Evolutionary conservation across 768 basidiomycete genomes (phyloP).

Genomic region (Pleurotus cornucopiae): DNA sequence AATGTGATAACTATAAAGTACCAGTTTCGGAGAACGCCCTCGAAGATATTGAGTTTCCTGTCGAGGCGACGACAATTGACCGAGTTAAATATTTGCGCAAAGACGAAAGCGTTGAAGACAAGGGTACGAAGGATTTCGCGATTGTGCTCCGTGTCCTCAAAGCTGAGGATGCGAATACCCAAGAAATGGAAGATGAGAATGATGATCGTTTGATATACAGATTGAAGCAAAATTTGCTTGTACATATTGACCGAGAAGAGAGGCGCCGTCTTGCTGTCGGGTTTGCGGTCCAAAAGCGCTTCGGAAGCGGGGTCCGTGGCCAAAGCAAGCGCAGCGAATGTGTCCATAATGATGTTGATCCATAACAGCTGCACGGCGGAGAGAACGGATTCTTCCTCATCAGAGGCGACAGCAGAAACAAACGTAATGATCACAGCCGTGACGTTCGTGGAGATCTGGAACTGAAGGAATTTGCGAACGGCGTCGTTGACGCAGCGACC

Average conservation of each 20-base stretch:
- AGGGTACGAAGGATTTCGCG: conserved; percentile 60
- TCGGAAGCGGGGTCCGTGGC: conserved; percentile 94
- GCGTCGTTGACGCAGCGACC: conserved; percentile 98
- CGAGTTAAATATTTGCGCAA: conserved; percentile 96
- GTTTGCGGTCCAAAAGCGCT: conserved; percentile 78
- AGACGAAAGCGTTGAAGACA: conserved; percentile 98
- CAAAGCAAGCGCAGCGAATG: conserved; percentile 94
- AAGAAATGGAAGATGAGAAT: conserved; percentile 89
- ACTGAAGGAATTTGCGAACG: conserved; percentile 96
- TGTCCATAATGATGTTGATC: conserved; percentile 99
- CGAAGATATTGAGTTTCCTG: conserved; percentile 82
- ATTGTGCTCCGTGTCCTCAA: conserved; percentile 29
- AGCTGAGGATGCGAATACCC: conserved; percentile 67
- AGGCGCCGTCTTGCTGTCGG: conserved; percentile 85
- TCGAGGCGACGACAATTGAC: conserved; percentile 89
- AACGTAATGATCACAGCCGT: conserved; percentile 95
- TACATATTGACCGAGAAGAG: conserved; percentile 93
- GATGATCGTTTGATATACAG: conserved; percentile 77
- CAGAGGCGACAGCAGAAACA: conserved; percentile 81
- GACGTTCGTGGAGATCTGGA: conserved; percentile 92
- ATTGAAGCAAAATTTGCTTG: conserved; percentile 93
- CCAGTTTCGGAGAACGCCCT: conserved; percentile 71
- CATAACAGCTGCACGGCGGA: conserved; percentile 95
- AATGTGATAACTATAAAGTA: conserved; percentile 84
- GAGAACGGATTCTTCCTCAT: conserved; percentile 75